Conservation (phyloP, 768 basidiomycete species). For the Trametes coccinea region DNA sequence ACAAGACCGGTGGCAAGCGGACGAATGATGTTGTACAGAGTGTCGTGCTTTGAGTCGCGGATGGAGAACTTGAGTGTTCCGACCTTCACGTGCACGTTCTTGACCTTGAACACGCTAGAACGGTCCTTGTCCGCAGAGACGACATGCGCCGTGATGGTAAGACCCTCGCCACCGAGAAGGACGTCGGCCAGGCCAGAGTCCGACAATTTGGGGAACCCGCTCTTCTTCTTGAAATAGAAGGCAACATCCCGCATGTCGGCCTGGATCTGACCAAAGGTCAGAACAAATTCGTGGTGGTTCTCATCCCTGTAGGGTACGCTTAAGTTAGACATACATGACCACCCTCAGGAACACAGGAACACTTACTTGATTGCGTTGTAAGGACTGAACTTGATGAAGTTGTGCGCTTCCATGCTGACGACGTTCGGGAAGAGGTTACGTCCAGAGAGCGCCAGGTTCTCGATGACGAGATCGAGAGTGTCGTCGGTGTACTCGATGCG, state of each 20-base stretch:
- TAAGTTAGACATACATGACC: too few relatives aligned
- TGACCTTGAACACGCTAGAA: slow-evolving; percentile 71
- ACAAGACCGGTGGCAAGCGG: slow-evolving; percentile 81
- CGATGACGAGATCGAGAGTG: slow-evolving; percentile 82
- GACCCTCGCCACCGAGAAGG: slow-evolving; percentile 78
- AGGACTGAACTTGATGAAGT: slow-evolving; percentile 83
- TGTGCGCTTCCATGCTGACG: slow-evolving; percentile 72
- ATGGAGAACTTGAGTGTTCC: slow-evolving; percentile 88
- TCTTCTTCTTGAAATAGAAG: slow-evolving; percentile 88
- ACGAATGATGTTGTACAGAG: slow-evolving; percentile 81
- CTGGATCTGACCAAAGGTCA: slow-evolving; percentile 84
- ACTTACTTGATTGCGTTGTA: slow-evolving; percentile 49
- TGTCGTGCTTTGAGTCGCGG: slow-evolving; percentile 87
- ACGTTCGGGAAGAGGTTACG: slow-evolving; percentile 88
- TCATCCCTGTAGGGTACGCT: slow-evolving; percentile 52
- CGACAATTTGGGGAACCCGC: slow-evolving; percentile 72
- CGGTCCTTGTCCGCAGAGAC: slow-evolving; percentile 60
- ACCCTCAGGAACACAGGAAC: too few relatives aligned
- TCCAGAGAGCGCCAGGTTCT: slow-evolving; percentile 88
- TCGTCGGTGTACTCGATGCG: slow-evolving; percentile 94
- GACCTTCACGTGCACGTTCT: slow-evolving; percentile 75
- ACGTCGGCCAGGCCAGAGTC: slow-evolving; percentile 89
- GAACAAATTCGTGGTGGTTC: slow-evolving; percentile 67
- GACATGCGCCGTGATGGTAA: slow-evolving; percentile 69
- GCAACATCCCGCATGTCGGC: slow-evolving; percentile 93